These are phyloP conservation scores for Aspergillus sp. DNA, from an alignment of 2,329 filamentous ascomycete species.

Conservation along the genomic window DNA sequence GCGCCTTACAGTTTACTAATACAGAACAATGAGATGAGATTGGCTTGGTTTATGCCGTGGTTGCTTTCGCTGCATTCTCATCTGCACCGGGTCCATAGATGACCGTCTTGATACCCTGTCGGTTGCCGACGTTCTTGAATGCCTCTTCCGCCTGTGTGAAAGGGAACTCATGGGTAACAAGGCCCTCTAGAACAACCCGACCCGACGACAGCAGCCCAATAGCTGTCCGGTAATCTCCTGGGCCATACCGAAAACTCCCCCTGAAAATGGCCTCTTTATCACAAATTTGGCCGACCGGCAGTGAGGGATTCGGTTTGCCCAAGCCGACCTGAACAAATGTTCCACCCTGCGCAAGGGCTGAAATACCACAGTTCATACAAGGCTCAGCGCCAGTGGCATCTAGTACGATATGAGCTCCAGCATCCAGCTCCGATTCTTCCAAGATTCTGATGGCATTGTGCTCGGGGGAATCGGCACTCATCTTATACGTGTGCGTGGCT, in stretches of 20 bases:
- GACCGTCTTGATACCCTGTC: slow-evolving; percentile 56
- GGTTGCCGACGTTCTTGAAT: slow-evolving; percentile 78
- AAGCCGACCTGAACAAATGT: slow-evolving; percentile 81
- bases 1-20: neutral
- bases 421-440: too few relatives aligned
- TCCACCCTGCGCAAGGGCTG: slow-evolving; percentile 67
- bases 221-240: slow-evolving; percentile 79
- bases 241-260: slow-evolving; percentile 82
- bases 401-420: slow-evolving; percentile 71
- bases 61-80: slow-evolving; percentile 16
- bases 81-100: slow-evolving; percentile 37
- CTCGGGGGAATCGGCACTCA: slow-evolving; percentile 27
- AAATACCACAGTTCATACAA: slow-evolving; percentile 69
- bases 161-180: slow-evolving; percentile 72
- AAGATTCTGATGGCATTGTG: neutral
- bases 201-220: slow-evolving; percentile 66
- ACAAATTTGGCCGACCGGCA: slow-evolving; percentile 74
- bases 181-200: slow-evolving; percentile 70
- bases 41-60: neutral
- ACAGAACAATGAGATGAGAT: neutral
- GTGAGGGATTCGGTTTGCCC: slow-evolving; percentile 74
- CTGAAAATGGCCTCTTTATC: slow-evolving; percentile 81
- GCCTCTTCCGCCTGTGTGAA: slow-evolving; percentile 81
- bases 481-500: slow-evolving; percentile 54
- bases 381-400: slow-evolving; percentile 76